Evolutionary conservation across 176 grass and related monocot species (phyloP), one percentile per base, ranked within the genome.

Genomic region (Bothriochloa decipiens): DNA sequence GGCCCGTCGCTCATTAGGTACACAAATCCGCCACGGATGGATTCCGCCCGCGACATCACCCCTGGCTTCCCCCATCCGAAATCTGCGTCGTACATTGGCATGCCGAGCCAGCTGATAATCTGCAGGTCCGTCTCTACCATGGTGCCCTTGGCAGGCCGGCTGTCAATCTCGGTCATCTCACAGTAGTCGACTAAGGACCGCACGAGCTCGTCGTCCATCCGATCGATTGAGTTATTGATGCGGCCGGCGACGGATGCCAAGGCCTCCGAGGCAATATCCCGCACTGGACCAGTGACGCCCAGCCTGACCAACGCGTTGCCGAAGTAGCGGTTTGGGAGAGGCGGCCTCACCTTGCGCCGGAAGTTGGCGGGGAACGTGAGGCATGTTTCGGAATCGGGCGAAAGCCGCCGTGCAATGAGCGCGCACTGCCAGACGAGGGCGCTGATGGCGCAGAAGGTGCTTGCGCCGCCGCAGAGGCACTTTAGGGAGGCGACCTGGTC

Each of bases 61-160:
- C 2, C 17, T 28, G 83, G 92, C 47, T 52, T 53, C 17, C 86
- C 86, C 89, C 83, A 94, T 0, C 89, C 89, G 17, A 94, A 91
- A 82, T 94, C 83, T 0, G 67, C 86, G 7, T 85, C 89, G 28
- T 79, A 79, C 28, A 85, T 32, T 2, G 86, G 83, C 74, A 91
- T 17, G 25, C 75, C 80, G 2, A 88, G 68, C 92, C 92, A 94
- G 58, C 89, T 87, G 22, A 70, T 55, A 22, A 75, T 63, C n/a
- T 73, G 68, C 10, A 91, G 68, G 2, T 84, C 83, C 0, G 62
- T 88, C 29, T 85, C 78, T 3, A 28, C 26, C 41, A 85, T 6
- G 73, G 28, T 18, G 22, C 68, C 2, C 81, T 67, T 6, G 23
- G 33, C 14, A n/a, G 58, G 20, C 16, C 1, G 33, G 7, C 55